phyloP scores from a whole-genome alignment of 106 monocot genomes.

The Phalaenopsis aphrodite region DNA sequence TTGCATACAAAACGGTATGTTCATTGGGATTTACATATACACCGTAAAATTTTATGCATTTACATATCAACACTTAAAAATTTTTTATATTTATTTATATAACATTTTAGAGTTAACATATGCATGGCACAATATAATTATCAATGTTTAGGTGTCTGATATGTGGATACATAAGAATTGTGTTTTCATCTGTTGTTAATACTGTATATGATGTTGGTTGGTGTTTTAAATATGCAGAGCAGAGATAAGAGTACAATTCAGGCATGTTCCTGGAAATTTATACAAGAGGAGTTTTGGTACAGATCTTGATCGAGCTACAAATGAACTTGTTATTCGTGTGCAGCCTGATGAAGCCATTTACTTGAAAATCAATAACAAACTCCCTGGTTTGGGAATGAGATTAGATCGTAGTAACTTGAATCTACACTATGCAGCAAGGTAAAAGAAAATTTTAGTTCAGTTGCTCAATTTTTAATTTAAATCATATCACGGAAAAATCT shows the following conservation, averaged over 20 bases:
- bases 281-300: constrained; percentile 81
- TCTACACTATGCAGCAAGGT: constrained; percentile 97
- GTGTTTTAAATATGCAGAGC: constrained; percentile 37
- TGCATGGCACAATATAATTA: too few species aligned
- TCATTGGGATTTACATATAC: neutral
- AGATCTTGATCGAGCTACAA: constrained; percentile 84
- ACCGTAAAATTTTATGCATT: too few species aligned
- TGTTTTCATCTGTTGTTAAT: neutral
- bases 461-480: neutral
- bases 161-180: too few species aligned
- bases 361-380: constrained; percentile 88
- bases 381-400: constrained; percentile 84
- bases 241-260: constrained; percentile 91
- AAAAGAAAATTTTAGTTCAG: neutral
- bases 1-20: constrained; percentile 55
- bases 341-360: constrained; percentile 98
- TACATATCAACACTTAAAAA: too few species aligned
- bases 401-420: constrained; percentile 81
- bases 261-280: constrained; percentile 87
- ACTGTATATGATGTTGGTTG: neutral
- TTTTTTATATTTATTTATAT: neutral
- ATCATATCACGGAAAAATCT: neutral
- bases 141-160: too few species aligned
- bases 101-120: too few species aligned
- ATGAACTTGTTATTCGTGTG: constrained; percentile 90